Percentiles rank a stretch among this genome's conserved stretches.
Evolutionary conservation across 768 basidiomycete genomes (phyloP).

Genomic region (Tephrocybe sp.): DNA sequence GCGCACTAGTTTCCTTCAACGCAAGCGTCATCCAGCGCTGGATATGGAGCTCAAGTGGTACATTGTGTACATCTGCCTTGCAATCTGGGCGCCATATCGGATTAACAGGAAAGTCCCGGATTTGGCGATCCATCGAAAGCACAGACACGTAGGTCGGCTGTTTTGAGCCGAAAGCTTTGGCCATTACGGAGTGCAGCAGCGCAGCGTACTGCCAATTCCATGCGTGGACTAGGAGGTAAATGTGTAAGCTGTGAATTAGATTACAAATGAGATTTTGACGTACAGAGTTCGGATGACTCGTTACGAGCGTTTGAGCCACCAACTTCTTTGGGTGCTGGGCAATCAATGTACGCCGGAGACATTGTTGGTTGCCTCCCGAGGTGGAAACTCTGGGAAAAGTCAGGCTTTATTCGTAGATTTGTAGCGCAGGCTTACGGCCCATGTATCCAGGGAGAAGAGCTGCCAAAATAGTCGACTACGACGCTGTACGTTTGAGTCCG

Average conservation of each 20-base stretch:
- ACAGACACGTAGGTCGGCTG: constrained; percentile 51
- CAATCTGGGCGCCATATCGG: constrained; percentile 39
- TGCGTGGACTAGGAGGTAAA: constrained; percentile 41
- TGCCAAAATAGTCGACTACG: constrained; percentile 68
- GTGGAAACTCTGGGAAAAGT: constrained; percentile 49
- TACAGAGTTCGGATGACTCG: constrained; percentile 43
- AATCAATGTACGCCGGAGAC: constrained; percentile 53
- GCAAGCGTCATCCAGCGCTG: constrained; percentile 44
- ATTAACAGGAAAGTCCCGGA: constrained; percentile 62
- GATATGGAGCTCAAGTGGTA: constrained; percentile 28
- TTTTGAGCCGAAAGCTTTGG: constrained; percentile 51
- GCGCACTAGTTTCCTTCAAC: constrained; percentile 48
- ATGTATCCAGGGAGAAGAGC: constrained; percentile 62
- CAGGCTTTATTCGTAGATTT: not conserved
- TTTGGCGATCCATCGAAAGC: constrained; percentile 56
- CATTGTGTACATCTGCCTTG: constrained; percentile 12
- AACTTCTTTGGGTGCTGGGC: constrained; percentile 48
- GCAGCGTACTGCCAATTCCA: constrained; percentile 59
- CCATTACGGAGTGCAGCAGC: constrained; percentile 51
- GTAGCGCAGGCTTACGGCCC: constrained; percentile 41
- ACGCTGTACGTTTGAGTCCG: constrained; percentile 39
- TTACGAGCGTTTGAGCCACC: constrained; percentile 34
- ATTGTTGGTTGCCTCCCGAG: constrained; percentile 62
- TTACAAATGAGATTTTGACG: constrained; percentile 15
- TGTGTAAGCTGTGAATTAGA: not conserved